Conservation (phyloP, 805 yeast genomes). For the Metschnikowia continentalis region DNA sequence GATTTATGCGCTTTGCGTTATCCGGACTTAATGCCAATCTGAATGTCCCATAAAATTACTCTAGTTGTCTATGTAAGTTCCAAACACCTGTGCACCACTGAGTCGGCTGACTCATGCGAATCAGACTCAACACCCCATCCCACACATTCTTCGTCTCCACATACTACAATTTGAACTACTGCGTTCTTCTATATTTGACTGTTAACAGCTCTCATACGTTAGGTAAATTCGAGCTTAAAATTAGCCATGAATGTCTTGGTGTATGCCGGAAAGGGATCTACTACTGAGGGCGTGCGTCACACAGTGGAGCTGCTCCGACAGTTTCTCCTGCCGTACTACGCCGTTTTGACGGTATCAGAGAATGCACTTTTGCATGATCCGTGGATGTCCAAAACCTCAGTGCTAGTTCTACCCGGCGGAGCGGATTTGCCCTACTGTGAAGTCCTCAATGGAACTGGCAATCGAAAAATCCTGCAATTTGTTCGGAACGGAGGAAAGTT, state of each 20-base stretch:
- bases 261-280: slow-evolving; percentile 62
- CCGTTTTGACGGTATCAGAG: slow-evolving; percentile 70
- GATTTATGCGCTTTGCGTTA: too few relatives aligned
- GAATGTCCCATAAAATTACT: too few relatives aligned
- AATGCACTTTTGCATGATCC: slow-evolving; percentile 64
- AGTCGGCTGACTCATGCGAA: slow-evolving; percentile 3
- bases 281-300: slow-evolving; percentile 81
- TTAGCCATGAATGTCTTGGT: slow-evolving; percentile 18
- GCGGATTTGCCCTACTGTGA: slow-evolving; percentile 87
- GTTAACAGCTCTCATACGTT: too few relatives aligned
- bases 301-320: slow-evolving; percentile 71
- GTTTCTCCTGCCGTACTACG: slow-evolving; percentile 81
- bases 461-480: slow-evolving; percentile 53
- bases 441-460: slow-evolving; percentile 67
- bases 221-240: not conserved
- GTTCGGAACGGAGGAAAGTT: slow-evolving; percentile 77
- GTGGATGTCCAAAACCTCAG: slow-evolving; percentile 76
- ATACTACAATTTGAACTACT: not conserved
- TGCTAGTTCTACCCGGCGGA: slow-evolving; percentile 92
- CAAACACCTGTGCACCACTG: not conserved
- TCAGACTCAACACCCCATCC: not conserved
- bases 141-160: not conserved
- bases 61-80: not conserved
- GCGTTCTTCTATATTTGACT: too few relatives aligned
- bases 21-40: too few relatives aligned